Base-by-base conservation (phyloP, 176 grass and related monocot species). In the Eragrostis curvula region DNA sequence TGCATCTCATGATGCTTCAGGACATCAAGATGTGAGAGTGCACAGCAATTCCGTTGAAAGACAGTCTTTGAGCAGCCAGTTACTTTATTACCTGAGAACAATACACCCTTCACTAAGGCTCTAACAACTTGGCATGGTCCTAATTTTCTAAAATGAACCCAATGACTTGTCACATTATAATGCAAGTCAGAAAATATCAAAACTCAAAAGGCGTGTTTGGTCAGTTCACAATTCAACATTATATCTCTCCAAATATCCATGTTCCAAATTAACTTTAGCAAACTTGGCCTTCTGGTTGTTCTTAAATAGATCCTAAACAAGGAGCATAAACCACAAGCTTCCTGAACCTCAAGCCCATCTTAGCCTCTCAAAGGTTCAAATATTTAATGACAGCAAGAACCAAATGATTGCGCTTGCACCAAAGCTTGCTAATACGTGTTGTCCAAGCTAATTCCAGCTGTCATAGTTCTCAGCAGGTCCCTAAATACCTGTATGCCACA, bases 1-100 rank as follows among this genome's bases (percentile, higher is more conserved):
- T 51, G 39, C 36, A 89, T 81, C 57, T 27, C 66, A 73, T 82
- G 51, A 59, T 28, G 71, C 21, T 76, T 85, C 39, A 86, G 10
- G 48, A 45, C 30, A 82, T 52, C 56, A 60, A 83, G 65, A 72
- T 80, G 66, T 55, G 64, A 43, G 49, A 48, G 17, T 47, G 42
- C 59, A 30, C 12, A 6, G 23, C 52, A 68, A 79, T 73, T 81
- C 77, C 41, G 27, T 79, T 43, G 45, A 30, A 62, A 60, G 58
- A 68, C 5, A 10, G 9, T 65, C 79, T 66, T 14, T 49, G 13
- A 29, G 79, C 73, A 68, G 39, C 36, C n/a, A 53, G 12, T 42
- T 66, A 30, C 20, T 50, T 78, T 72, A 52, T 45, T 63, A 18
- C 52, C 59, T 25, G 49, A 74, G 50, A 75, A 69, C 14, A 80